Evolutionary conservation across 768 basidiomycete genomes (phyloP), one percentile per base, ranked within the genome.

Genomic region (Gymnopilus junonius): DNA sequence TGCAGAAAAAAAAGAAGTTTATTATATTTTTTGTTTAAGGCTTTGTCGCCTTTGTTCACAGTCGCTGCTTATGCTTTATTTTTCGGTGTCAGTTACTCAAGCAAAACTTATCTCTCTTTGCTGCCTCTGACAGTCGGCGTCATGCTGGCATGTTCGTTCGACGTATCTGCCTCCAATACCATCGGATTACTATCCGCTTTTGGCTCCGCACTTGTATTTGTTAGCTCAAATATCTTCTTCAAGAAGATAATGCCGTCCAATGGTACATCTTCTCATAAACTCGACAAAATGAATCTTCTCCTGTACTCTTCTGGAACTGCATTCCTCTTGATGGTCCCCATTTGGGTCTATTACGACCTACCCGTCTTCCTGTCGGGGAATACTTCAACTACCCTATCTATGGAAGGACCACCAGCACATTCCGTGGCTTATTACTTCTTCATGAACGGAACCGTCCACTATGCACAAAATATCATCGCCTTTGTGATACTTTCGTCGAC

Each of bases 211-310:
- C 78, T 99, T 61, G 89, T 99, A 67, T 99, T 99, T 74, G 97
- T 99, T 65, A 92, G 91, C 68, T 96, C 95, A 66, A 99, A 99
- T 77, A 99, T 99, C 70, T 97, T 96, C 76, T 98, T 97, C 85
- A 99, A 99, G 79, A 99, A 97, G 81, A 89, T 99, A 65, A 91
- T 99, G 85, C 97, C 97, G 2, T 82, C 85, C 8, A 82, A 82
- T 56, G 71, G 77, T 4, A 78, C 71, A 32, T 67, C 77, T 20
- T 70, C 79, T 5, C 91, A 91, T 73, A 95, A 94, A 76, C 85
- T 99, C 34, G 97, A 99, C 84, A 99, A 99, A 81, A 85, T 99
- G 70, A 99, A 99, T 77, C 83, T 99, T 10, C 81, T 99, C 25
- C 86, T 97, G 69, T 99, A 97, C 78, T 97, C 97, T 2, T 94